Base-by-base conservation (phyloP, 805 yeast species). In the Hanseniaspora taiwanica region DNA sequence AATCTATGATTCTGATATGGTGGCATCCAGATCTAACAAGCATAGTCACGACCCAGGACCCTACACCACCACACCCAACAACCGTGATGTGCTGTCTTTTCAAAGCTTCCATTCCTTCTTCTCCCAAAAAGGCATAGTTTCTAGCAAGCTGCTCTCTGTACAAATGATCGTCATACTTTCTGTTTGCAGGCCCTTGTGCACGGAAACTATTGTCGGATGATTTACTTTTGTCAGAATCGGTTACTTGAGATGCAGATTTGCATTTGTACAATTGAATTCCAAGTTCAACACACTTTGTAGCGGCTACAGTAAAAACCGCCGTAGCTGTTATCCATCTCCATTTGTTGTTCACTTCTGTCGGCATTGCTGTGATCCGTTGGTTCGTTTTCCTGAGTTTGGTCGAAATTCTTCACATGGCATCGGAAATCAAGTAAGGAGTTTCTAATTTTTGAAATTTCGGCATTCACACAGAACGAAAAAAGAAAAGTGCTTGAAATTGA, bases 1-100 rank as follows among this genome's bases (percentile, higher is more conserved):
- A 91, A 60, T 91, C 99, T 40, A 91, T 76, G 42, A 91, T 69
- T 49, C 86, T 71, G 40, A 91, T 58, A 44, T 74, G 71, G 17
- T 81, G 78, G 31, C 87, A 78, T 13, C 99, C 99, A 14, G 94
- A 82, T 52, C 99, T 76, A 2, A 82, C 81, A 42, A 91, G 68
- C 81, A 93, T 84, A 9, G 94, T 80, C 10, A 81, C 78, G 19
- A 80, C 94, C 89, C 96, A 87, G 0, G 96, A 87, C 2, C 99
- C 99, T 32, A 91, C 99, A 43, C 99, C 99, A 43, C 99, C 99
- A 14, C 89, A 91, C 23, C 99, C 98, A 10, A 76, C 80, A 13
- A 89, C 81, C 2, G 85, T 81, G 2, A 87, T 72, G 42, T 73
- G 69, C 52, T 84, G 79, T 10, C 68, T 60, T 40, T 95, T 74